phyloP scores from a whole-genome alignment of 2,329 filamentous ascomycete genomes.

The Grosmannia huntii region DNA sequence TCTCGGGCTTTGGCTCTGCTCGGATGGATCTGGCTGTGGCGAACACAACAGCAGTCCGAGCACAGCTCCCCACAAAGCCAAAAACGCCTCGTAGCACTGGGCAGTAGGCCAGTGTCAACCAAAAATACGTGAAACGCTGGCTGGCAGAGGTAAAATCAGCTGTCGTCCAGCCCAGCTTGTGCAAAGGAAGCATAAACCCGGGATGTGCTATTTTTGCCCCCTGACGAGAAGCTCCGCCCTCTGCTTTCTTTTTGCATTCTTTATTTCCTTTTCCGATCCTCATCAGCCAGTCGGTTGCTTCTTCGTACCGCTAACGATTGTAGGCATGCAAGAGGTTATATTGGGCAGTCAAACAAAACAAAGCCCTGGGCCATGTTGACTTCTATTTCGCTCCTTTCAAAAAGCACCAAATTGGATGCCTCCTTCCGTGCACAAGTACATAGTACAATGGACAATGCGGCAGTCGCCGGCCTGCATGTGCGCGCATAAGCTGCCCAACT shows the following conservation, averaged over 20 bases:
- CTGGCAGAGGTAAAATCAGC: background rate
- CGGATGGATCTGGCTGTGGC: background rate
- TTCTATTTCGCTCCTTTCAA: too few relatives aligned
- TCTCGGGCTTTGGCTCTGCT: background rate
- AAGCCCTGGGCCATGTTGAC: too few relatives aligned
- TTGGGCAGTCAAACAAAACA: background rate
- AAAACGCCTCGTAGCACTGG: background rate
- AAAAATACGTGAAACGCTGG: background rate
- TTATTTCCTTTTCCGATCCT: background rate
- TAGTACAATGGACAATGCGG: background rate
- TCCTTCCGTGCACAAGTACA: too few relatives aligned
- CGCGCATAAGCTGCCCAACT: background rate
- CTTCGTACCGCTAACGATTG: background rate
- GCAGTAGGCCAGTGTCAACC: background rate
- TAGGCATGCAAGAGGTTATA: background rate
- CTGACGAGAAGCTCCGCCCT: background rate
- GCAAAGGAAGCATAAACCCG: background rate
- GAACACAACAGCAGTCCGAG: background rate
- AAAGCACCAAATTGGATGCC: too few relatives aligned
- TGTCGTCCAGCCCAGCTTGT: background rate
- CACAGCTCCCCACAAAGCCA: background rate
- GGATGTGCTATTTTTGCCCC: too few relatives aligned
- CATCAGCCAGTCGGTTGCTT: background rate
- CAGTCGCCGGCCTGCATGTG: background rate
- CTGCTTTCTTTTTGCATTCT: background rate